Percentiles rank a stretch among this genome's conserved stretches.
Evolutionary conservation across 257 asterid genomes (phyloP).

Genomic region (Nicotiana undulata): DNA sequence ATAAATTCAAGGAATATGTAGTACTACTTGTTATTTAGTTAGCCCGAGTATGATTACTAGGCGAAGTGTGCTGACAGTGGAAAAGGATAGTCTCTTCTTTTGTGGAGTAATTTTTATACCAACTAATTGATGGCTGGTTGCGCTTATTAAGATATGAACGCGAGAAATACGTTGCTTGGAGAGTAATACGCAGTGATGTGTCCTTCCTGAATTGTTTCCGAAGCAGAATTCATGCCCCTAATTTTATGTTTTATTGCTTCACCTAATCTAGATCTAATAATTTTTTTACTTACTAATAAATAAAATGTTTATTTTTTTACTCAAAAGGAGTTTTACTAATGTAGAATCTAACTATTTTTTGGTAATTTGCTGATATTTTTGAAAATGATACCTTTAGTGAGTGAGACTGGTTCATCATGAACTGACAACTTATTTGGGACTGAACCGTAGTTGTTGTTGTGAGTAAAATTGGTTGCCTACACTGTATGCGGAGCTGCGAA

Average conservation of each 20-base stretch:
- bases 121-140: too few species aligned
- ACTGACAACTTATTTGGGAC: too few species aligned
- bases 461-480: background rate
- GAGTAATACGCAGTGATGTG: background rate
- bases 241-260: background rate
- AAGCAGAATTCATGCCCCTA: background rate
- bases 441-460: too few species aligned
- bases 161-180: background rate
- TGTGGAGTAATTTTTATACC: background rate
- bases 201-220: background rate
- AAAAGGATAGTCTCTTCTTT: background rate
- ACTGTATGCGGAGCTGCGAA: background rate
- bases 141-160: background rate
- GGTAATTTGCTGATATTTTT: background rate
- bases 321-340: background rate
- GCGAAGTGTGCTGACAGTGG: background rate
- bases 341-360: background rate
- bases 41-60: background rate
- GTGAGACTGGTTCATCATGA: background rate
- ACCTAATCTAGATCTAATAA: background rate
- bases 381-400: background rate
- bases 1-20: background rate
- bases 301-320: background rate
- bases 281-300: background rate
- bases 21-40: background rate